phyloP scores from a whole-genome alignment of 345 rosid genomes.

The Aegle marmelos region DNA sequence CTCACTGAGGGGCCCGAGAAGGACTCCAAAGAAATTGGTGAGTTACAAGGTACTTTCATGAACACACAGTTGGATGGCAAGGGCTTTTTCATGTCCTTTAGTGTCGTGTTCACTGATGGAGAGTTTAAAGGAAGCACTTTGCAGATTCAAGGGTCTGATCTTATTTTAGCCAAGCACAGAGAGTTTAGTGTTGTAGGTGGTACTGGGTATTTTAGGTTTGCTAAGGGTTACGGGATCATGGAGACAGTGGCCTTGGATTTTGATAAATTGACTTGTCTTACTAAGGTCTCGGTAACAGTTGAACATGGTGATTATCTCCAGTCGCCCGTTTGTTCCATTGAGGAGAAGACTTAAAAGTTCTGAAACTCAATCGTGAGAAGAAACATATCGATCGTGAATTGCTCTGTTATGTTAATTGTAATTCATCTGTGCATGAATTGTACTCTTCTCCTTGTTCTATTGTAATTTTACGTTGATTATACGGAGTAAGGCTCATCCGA shows the following conservation, averaged over 20 bases:
- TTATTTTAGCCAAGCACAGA: conserved; percentile 32
- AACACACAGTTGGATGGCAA: conserved; percentile 46
- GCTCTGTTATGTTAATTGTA: too few relatives aligned
- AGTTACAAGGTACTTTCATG: conserved; percentile 40
- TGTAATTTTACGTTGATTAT: too few relatives aligned
- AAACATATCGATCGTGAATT: too few relatives aligned
- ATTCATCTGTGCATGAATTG: too few relatives aligned
- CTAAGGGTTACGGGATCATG: conserved; percentile 39
- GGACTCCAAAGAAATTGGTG: conserved; percentile 36
- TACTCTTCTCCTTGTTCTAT: too few relatives aligned
- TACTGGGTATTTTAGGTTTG: conserved; percentile 40
- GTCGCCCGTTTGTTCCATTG: too few relatives aligned
- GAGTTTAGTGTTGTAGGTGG: conserved; percentile 45
- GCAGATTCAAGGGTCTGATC: conserved; percentile 45
- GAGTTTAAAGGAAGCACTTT: conserved; percentile 35
- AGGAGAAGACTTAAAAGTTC: too few relatives aligned
- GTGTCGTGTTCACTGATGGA: conserved; percentile 35
- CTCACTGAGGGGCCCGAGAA: conserved; percentile 38
- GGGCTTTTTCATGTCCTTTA: conserved; percentile 36
- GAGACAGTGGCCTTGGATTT: conserved; percentile 36
- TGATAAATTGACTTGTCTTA: conserved; percentile 27
- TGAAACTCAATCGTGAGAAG: too few relatives aligned
- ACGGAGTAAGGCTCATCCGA: too few relatives aligned
- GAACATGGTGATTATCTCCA: conserved; percentile 2
- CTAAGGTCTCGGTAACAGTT: conserved; percentile 38